These are phyloP conservation scores for Cyberlindnera maclurae DNA, from an alignment of 805 yeast genomes.

Conservation along the genomic window DNA sequence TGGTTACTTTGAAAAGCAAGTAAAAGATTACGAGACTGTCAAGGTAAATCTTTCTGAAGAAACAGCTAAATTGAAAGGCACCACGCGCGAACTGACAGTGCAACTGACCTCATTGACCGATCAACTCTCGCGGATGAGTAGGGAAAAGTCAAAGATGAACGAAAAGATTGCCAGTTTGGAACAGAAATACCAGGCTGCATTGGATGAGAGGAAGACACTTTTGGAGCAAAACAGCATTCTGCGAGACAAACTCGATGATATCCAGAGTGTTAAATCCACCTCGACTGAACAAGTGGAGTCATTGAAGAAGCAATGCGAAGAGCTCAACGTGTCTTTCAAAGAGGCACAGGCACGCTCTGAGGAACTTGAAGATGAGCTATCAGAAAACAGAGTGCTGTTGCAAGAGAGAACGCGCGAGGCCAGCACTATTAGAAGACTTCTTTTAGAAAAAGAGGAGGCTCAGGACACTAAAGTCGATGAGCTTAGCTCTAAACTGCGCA, in stretches of 20 bases:
- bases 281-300: constrained; percentile 39
- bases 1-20: constrained; percentile 32
- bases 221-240: constrained; percentile 35
- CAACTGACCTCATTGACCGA: constrained; percentile 27
- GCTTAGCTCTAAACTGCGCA: constrained; percentile 42
- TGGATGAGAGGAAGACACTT: constrained; percentile 33
- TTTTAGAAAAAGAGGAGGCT: constrained; percentile 61
- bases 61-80: constrained; percentile 17
- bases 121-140: constrained; percentile 23
- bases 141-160: constrained; percentile 30
- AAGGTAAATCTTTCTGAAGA: constrained; percentile 22
- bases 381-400: constrained; percentile 61
- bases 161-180: constrained; percentile 35
- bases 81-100: constrained; percentile 23
- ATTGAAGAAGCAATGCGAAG: constrained; percentile 65
- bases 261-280: constrained; percentile 27
- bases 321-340: constrained; percentile 53
- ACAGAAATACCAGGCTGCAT: constrained; percentile 27
- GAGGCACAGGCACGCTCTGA: constrained; percentile 60
- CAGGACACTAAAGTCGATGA: constrained; percentile 48
- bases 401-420: constrained; percentile 82
- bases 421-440: constrained; percentile 57
- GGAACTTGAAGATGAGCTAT: constrained; percentile 73
- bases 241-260: constrained; percentile 31
- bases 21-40: constrained; percentile 28